Base-by-base conservation (phyloP, 108 stramenopile species). In the Pseudonitzschia delicatissima region DNA sequence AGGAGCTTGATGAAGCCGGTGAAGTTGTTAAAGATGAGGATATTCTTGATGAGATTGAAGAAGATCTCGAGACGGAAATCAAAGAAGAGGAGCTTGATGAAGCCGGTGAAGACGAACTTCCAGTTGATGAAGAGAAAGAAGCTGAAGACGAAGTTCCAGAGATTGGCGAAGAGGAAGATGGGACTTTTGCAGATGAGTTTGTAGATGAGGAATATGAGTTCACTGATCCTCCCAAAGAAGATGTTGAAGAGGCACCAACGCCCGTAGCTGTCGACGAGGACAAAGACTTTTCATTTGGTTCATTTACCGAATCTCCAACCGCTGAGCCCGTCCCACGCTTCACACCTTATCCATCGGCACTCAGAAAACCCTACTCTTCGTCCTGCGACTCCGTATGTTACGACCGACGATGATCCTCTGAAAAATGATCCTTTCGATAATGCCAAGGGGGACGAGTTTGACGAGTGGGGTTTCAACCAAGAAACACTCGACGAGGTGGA, bases 401-500 rank as follows among this genome's bases (percentile, higher is more conserved):
- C 78, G 2, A 39, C 11, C 15, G 78, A 69, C 15, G 72, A 73
- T 50, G 72, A 73, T 47, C 64, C 55, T 40, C 20, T 57, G 11
- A n/a, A 64, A 42, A 42, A 42, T 42, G 40, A 42, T 15, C 28
- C 37, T 15, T 34, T 49, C 6, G 18, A 44, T 26, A 40, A 53
- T 20, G 37, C 13, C 0, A 47, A 17, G 49, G 47, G 25, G 5
- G 36, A 68, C 21, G 2, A 18, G 28, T 28, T 44, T 5, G 68
- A 26, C 2, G 50, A 32, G 26, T 59, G 45, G 33, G 48, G 13
- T 0, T 44, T 33, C 36, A 67, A 60, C 28, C 62, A 71, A 2
- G 60, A 58, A 3, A 49, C 72, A 3, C 3, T 68, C 2, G 77
- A 71, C 7, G 77, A 78, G 50, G 55, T 78, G 60, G 55, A 66